phyloP scores from a whole-genome alignment of 164 flowering plant genomes.

The Magnolia changhungtana region DNA sequence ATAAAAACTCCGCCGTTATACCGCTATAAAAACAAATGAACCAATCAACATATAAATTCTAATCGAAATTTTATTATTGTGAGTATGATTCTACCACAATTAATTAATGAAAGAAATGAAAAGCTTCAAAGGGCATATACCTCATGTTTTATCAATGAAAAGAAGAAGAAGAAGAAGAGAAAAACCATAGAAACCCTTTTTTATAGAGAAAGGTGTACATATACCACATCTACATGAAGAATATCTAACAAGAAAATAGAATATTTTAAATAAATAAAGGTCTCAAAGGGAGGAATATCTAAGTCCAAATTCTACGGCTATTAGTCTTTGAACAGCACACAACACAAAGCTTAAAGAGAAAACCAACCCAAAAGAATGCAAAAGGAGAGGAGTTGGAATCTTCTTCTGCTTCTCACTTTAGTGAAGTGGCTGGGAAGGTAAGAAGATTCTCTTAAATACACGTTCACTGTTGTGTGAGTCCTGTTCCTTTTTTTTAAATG shows the following conservation, averaged over 20 bases:
- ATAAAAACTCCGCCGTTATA: no score
- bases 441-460: conserved; percentile 44
- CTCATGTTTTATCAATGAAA: conserved; percentile 8
- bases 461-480: not conserved
- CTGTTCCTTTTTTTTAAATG: not conserved
- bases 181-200: conserved; percentile 20
- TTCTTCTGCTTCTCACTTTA: conserved; percentile 70
- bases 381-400: conserved; percentile 48
- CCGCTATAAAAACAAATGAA: not conserved
- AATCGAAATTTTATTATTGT: not conserved
- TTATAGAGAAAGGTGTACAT: conserved; percentile 59
- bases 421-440: conserved; percentile 80
- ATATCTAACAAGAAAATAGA: conserved; percentile 46
- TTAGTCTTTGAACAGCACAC: conserved; percentile 16
- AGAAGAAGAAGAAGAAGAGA: conserved; percentile 18
- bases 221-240: conserved; percentile 41
- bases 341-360: conserved; percentile 42
- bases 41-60: not conserved
- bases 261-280: conserved; percentile 37
- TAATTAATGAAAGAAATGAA: conserved; percentile 13
- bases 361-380: conserved; percentile 35
- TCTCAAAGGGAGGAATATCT: conserved; percentile 72
- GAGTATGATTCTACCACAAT: conserved; percentile 32
- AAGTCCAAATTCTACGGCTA: conserved; percentile 65
- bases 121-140: conserved; percentile 33